These are phyloP conservation scores for Eucalyptus leucophloia DNA, from an alignment of 345 rosid species.

Conservation along the genomic window DNA sequence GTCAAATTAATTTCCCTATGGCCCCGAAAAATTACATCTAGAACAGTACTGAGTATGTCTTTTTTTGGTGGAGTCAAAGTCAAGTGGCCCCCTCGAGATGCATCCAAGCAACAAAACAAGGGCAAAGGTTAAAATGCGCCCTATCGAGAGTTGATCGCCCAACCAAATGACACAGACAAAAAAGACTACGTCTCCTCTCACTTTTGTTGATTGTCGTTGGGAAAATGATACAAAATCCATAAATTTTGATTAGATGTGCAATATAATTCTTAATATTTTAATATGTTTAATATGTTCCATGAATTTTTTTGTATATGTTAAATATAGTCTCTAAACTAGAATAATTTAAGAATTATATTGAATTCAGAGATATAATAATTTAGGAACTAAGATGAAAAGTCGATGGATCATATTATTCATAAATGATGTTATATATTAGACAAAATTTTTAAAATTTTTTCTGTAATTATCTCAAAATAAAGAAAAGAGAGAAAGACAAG, in stretches of 20 bases:
- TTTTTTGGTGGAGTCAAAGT: not conserved
- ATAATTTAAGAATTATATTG: not conserved
- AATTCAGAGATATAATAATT: too few species aligned
- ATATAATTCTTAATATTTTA: not conserved
- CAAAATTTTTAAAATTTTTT: too few species aligned
- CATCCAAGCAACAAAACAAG: not conserved
- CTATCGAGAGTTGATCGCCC: not conserved
- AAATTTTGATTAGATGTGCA: not conserved
- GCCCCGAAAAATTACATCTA: not conserved
- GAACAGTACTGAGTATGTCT: not conserved
- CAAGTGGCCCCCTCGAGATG: not conserved
- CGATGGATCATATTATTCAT: not conserved
- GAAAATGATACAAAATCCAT: not conserved
- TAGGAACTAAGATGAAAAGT: too few species aligned
- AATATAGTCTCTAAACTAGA: not conserved
- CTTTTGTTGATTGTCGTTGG: not conserved
- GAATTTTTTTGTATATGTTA: not conserved
- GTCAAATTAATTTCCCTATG: not conserved
- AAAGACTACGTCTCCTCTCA: not conserved
- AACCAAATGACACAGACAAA: not conserved
- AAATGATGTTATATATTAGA: too few species aligned
- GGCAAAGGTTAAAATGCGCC: not conserved
- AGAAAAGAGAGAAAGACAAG: not conserved
- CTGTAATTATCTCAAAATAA: not conserved
- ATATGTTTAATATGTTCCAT: not conserved